These are phyloP conservation scores for Suhomyces coccinellae DNA, from an alignment of 1,139 yeast species.

Conservation along the genomic window DNA sequence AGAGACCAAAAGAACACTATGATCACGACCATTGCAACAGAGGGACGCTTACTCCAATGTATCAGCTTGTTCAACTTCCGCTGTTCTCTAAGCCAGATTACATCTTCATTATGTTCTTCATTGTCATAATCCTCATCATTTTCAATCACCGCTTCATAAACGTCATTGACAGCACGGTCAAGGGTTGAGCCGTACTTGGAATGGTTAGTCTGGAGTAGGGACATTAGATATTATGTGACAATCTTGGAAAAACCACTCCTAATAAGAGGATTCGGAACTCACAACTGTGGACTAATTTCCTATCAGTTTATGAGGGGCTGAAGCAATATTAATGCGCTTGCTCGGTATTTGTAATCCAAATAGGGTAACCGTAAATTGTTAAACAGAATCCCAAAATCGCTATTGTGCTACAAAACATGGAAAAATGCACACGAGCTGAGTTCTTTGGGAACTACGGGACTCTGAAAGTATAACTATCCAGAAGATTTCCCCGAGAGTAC, in stretches of 20 bases:
- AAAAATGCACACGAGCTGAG: too few species aligned
- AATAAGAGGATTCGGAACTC: not conserved
- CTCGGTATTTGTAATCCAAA: not conserved
- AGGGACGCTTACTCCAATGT: slow-evolving; percentile 40
- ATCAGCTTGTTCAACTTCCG: slow-evolving; percentile 27
- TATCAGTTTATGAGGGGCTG: not conserved
- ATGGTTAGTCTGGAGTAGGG: not conserved
- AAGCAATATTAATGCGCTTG: not conserved
- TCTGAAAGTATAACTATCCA: not conserved
- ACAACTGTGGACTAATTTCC: not conserved
- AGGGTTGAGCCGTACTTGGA: slow-evolving; percentile 9
- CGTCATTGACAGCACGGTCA: slow-evolving; percentile 29
- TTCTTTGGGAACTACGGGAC: too few species aligned
- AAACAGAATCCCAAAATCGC: not conserved
- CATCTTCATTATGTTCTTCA: slow-evolving; percentile 37
- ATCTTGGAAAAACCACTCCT: not conserved
- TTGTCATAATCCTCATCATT: slow-evolving; percentile 31
- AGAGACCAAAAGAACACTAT: slow-evolving; percentile 32
- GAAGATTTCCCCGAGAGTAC: too few species aligned
- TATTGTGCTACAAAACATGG: not conserved
- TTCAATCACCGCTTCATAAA: slow-evolving; percentile 32
- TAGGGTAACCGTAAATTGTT: not conserved
- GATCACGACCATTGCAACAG: slow-evolving; percentile 32
- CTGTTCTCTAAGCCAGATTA: slow-evolving; percentile 41
- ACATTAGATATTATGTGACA: not conserved